Conservation (phyloP, 2,329 filamentous ascomycete species). For the Chrysosphaeria jannelii region DNA sequence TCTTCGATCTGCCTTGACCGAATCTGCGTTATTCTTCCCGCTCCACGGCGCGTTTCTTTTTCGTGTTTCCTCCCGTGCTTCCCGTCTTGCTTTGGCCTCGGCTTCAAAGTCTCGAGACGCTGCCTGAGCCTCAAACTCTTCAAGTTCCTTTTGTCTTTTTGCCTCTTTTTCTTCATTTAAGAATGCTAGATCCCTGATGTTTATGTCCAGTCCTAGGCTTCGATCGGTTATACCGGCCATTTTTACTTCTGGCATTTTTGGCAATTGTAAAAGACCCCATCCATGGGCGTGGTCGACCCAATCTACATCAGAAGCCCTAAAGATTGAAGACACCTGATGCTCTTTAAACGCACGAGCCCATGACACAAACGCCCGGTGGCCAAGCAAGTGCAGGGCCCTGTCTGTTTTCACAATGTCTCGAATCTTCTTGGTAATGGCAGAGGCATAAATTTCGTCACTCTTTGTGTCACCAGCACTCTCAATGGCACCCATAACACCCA, state of each 20-base stretch:
- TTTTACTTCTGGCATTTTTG: conserved; percentile 77
- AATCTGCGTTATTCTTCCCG: conserved; percentile 34
- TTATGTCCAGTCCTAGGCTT: conserved; percentile 25
- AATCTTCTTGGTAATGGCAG: conserved; percentile 8
- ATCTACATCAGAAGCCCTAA: conserved; percentile 51
- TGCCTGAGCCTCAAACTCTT: conserved; percentile 13
- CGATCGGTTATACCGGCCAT: conserved; percentile 37
- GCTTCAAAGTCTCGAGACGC: conserved; percentile 9
- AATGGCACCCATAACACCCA: conserved; percentile 10
- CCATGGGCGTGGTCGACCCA: conserved; percentile 56
- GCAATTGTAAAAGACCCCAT: conserved; percentile 66
- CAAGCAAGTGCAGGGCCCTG: conserved; percentile 53
- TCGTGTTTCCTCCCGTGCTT: conserved; percentile 12
- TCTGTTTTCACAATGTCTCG: conserved; percentile 17
- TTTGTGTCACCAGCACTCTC: neutral
- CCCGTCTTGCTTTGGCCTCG: conserved; percentile 11
- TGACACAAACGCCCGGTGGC: conserved; percentile 71
- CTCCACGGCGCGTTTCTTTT: conserved; percentile 44
- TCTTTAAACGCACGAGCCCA: conserved; percentile 82
- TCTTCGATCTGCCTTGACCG: conserved; percentile 16
- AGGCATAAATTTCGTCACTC: conserved; percentile 18
- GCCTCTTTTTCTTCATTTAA: conserved; percentile 42
- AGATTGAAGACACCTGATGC: conserved; percentile 76
- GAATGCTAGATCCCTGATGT: conserved; percentile 36
- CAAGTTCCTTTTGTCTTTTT: conserved; percentile 24